phyloP scores from a whole-genome alignment of 352 stramenopile genomes.

The Phytopythium oedochilum region DNA sequence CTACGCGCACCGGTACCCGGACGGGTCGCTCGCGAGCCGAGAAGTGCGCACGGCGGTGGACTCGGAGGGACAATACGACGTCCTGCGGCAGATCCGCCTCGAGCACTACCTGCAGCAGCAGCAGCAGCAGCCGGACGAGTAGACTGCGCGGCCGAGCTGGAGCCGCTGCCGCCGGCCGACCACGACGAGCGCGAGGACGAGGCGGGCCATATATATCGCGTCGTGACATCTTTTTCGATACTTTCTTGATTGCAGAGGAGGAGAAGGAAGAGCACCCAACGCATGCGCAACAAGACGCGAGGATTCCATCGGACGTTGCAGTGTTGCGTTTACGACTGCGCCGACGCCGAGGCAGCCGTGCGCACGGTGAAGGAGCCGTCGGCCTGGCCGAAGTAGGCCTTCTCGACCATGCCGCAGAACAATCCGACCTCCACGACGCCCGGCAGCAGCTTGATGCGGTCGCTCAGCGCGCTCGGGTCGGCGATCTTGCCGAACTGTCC shows the following conservation, averaged over 20 bases:
- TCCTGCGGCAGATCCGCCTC: conserved; percentile 67
- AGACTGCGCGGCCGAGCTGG: not conserved
- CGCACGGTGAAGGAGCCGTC: conserved; percentile 79
- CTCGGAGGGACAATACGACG: conserved; percentile 67
- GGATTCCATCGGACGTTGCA: conserved; percentile 6
- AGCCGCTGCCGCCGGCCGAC: not conserved
- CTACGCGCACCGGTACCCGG: conserved; percentile 72
- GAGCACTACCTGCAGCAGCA: conserved; percentile 56
- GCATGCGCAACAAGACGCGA: not conserved
- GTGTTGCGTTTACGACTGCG: conserved; percentile 11
- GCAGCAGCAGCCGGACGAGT: not conserved
- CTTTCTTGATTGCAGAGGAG: not conserved
- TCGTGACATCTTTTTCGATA: not conserved
- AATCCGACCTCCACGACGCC: conserved; percentile 87
- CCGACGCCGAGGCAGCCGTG: conserved; percentile 4
- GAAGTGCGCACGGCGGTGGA: conserved; percentile 71
- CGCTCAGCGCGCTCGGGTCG: conserved; percentile 58
- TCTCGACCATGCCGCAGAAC: conserved; percentile 86
- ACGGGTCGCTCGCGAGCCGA: conserved; percentile 54
- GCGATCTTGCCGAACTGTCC: conserved; percentile 65
- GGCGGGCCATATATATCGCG: not conserved
- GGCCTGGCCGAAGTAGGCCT: conserved; percentile 85
- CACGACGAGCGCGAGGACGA: not conserved
- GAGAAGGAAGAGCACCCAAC: not conserved
- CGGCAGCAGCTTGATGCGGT: conserved; percentile 75